Evolutionary conservation across 2,329 filamentous ascomycete genomes (phyloP).

Genomic region (Colletotrichum destructivum): DNA sequence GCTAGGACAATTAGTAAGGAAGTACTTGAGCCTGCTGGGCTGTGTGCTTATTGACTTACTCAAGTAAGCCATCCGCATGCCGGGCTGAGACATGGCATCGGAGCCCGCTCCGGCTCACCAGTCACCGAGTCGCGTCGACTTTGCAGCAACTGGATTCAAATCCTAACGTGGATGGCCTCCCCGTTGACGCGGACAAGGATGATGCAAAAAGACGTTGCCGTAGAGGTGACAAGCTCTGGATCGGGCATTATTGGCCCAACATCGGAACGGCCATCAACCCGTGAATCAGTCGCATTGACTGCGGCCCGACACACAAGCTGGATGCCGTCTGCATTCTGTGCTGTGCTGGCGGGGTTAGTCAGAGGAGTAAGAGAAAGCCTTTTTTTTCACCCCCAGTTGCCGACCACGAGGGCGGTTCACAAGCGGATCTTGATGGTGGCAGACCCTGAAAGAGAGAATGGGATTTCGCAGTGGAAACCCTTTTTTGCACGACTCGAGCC

Average conservation of each 20-base stretch:
- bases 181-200: too few species aligned
- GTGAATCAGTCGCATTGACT: not conserved
- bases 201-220: not conserved
- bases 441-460: constrained; percentile 1
- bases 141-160: not conserved
- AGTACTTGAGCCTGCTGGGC: not conserved
- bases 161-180: not conserved
- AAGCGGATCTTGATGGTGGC: not conserved
- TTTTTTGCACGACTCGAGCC: constrained; percentile 33
- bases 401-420: not conserved
- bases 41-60: not conserved
- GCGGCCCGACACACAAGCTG: not conserved
- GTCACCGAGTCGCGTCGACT: not conserved
- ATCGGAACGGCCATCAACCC: not conserved
- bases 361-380: too few species aligned
- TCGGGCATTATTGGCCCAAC: not conserved
- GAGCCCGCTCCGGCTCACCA: constrained; percentile 22
- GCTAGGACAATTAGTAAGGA: not conserved
- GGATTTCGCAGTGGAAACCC: not conserved
- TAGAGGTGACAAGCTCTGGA: not conserved
- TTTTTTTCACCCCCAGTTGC: too few species aligned
- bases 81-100: not conserved
- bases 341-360: not conserved
- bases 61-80: not conserved
- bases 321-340: not conserved